Conservation (phyloP, 176 grass and related monocot species). For the Aegilops bicornis region DNA sequence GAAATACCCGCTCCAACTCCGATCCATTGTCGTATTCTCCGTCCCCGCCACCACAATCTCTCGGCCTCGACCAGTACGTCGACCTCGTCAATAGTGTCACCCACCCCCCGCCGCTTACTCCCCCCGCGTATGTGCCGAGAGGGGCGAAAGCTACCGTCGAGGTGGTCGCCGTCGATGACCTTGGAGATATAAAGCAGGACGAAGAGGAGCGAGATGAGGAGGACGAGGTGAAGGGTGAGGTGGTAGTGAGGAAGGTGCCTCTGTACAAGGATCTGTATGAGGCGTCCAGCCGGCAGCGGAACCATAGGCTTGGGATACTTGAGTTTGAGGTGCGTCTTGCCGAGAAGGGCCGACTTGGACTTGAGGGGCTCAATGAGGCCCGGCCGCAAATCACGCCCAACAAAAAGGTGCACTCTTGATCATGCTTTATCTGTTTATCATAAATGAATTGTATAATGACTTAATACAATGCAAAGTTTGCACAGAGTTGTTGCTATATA, state of each 20-base stretch:
- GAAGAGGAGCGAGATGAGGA: background rate
- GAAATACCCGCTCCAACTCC: background rate
- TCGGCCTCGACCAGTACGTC: slow-evolving; percentile 47
- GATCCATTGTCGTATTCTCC: background rate
- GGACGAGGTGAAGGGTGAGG: slow-evolving; percentile 3
- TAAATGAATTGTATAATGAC: background rate
- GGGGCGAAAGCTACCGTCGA: slow-evolving; percentile 5
- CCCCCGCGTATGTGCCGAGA: background rate
- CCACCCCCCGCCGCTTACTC: background rate
- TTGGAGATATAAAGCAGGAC: slow-evolving; percentile 22
- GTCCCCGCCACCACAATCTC: background rate
- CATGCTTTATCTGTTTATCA: background rate
- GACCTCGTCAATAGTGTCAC: slow-evolving; percentile 44
- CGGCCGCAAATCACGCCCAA: slow-evolving; percentile 10
- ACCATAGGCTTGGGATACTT: slow-evolving; percentile 43
- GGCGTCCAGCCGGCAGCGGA: slow-evolving; percentile 40
- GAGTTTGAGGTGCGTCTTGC: slow-evolving; percentile 50
- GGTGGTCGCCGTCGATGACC: slow-evolving; percentile 27
- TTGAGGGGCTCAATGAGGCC: background rate
- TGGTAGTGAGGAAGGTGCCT: slow-evolving; percentile 20
- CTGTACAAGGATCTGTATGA: slow-evolving; percentile 50
- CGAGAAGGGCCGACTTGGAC: slow-evolving; percentile 32
- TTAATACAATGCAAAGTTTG: background rate
- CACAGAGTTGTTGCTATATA: background rate
- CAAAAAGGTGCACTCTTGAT: slow-evolving; percentile 34